Evolutionary conservation across 2,329 filamentous ascomycete genomes (phyloP), one percentile per base, ranked within the genome.

Genomic region (Trichoderma breve): DNA sequence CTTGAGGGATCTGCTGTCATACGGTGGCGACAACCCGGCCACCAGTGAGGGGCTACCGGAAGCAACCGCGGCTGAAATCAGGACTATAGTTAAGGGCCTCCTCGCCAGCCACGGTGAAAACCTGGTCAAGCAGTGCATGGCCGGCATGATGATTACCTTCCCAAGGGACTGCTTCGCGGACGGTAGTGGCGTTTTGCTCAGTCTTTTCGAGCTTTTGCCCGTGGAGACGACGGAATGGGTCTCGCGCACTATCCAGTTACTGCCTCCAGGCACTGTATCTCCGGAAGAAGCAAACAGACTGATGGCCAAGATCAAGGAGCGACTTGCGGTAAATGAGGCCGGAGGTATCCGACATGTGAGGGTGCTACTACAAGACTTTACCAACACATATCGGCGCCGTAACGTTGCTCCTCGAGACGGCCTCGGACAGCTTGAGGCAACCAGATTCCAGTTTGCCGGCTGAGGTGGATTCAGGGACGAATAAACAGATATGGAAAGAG

Each of bases 91-190:
- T 72, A 93, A 92, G 80, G 87, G 89, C 73, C 87, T 98, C 67
- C 84, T 97, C 28, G 75, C 86, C 2, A 83, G 86, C 1, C 90
- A 94, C 74, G 94, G 96, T 47, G 91, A 94, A 77, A 84, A 90
- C 71, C 86, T 99, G 32, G 91, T 96, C 8, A 95, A 97, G 82
- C 92, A 95, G 74, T 91, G 97, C 72, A 87, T 99, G 84, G 96
- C 95, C 1, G 96, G 96, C 73, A 97, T 99, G 95, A 98, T 99
- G 95, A 98, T 98, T 80, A 97, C 92, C 0, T 99, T 99, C 83
- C 97, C 96, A 0, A 90, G 93, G 57, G 96, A 98, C 81, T 98
- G 95, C 83, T 97, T 98, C 79, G 91, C 95, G 0, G 96, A 99
- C 79, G 95, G 94, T 18, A 97, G 94, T 63, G 95, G 94, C 5